Evolutionary conservation across 2,329 filamentous ascomycete genomes (phyloP), one percentile per base, ranked within the genome.

Genomic region (Fusarium nanum): DNA sequence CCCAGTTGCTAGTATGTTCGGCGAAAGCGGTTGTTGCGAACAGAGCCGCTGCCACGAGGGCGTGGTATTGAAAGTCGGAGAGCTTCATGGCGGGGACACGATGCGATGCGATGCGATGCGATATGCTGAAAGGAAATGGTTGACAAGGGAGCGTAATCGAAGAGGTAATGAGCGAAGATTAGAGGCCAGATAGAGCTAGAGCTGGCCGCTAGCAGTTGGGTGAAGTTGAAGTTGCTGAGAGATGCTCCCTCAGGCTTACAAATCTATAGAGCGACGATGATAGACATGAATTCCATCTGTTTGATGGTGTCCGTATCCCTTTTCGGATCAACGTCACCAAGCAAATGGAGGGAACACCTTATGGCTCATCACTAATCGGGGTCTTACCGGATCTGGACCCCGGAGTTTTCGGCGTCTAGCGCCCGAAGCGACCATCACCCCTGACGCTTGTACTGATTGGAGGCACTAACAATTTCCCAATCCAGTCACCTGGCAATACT

Each of bases 1-100:
- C 96, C 96, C 96, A 99, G 83, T 99, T 99, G 78, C 93, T 98
- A 18, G 96, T 99, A 83, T 99, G 96, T 75, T 95, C 91, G 72
- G 89, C 88, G 28, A 85, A 82, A 63, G 84, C 81, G 25, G 76
- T 75, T 11, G 84, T 79, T 58, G 82, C 78, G 48, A 89, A 77
- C 60, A 88, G 75, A 61, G 83, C 75, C 42, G 84, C 80, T 47
- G 81, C 83, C 75, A 87, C 76, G 57, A 88, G 79, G 71, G 83
- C 82, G 41, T 84, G 82, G 49, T 87, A 79, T 49, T 83, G 77
- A 65, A 85, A 72, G 58, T 71, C 78, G 20, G 81, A 81, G 44
- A 86, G 77, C 80, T 86, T 87, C 87, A 90, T 90, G 53, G 65
- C 54, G 56, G 47, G 61, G 42, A 57, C 47, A n/a, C 23, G 32